Evolutionary conservation across 176 grass and related monocot species (phyloP).

Genomic region (Avena sativa): DNA sequence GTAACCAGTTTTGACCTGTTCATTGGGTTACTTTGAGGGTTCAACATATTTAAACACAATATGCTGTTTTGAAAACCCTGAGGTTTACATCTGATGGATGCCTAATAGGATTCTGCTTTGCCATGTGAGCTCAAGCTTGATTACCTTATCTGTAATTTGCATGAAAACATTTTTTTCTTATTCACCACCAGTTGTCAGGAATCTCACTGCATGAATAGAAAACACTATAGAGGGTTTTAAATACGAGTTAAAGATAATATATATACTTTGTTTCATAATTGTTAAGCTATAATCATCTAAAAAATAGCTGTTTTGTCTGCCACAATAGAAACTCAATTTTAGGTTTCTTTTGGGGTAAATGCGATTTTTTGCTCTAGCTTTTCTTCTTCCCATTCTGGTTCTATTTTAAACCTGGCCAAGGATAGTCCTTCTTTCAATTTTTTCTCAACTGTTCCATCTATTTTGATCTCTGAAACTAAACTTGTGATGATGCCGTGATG

Average conservation of each 20-base stretch:
- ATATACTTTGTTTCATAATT: neutral
- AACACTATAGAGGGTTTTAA: neutral
- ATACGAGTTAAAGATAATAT: slow-evolving; percentile 2
- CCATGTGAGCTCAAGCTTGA: neutral
- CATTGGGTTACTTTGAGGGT: neutral
- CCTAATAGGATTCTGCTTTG: neutral
- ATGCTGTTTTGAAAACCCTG: neutral
- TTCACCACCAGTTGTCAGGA: neutral
- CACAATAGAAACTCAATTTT: neutral
- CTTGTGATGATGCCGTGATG: neutral
- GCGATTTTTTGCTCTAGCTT: neutral
- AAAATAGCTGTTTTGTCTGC: neutral
- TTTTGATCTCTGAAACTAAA: slow-evolving; percentile 1
- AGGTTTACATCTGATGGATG: neutral
- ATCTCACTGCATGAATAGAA: neutral
- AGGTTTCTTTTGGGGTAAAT: neutral
- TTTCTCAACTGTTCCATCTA: neutral
- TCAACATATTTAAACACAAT: neutral
- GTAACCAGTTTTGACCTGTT: neutral
- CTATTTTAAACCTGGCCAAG: slow-evolving; percentile 13
- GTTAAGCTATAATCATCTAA: neutral
- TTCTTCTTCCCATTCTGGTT: neutral
- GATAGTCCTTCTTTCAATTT: slow-evolving; percentile 4
- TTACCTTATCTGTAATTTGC: neutral
- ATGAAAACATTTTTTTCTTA: neutral